Conservation (phyloP, 176 grass and related monocot species). For the Miscanthus lutarioriparius region DNA sequence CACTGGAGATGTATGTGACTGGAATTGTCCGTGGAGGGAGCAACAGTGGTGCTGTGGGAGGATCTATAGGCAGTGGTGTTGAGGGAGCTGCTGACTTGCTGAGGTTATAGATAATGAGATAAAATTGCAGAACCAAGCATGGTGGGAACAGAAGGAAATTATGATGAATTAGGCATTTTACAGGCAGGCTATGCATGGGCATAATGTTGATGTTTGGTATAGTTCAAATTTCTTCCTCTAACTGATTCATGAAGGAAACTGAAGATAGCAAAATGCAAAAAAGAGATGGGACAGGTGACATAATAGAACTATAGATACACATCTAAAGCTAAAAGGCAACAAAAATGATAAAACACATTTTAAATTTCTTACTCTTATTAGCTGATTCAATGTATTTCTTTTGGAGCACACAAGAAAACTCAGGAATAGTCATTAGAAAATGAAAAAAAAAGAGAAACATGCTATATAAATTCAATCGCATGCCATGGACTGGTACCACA, state of each 20-base stretch:
- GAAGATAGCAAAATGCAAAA: not conserved
- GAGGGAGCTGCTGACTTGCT: too few relatives aligned
- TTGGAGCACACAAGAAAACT: too few relatives aligned
- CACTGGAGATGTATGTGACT: not conserved
- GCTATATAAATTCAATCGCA: too few relatives aligned
- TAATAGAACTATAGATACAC: not conserved
- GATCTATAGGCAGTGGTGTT: not conserved
- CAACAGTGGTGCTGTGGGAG: not conserved
- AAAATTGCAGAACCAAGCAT: too few relatives aligned
- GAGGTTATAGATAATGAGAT: too few relatives aligned
- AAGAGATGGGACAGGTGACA: not conserved
- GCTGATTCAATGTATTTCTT: too few relatives aligned
- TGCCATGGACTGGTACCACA: too few relatives aligned
- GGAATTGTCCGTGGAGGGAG: not conserved
- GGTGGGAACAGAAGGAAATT: not conserved
- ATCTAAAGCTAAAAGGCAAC: not conserved
- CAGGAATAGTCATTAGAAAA: not conserved
- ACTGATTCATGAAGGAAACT: not conserved
- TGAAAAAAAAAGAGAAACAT: too few relatives aligned
- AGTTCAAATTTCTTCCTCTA: not conserved
- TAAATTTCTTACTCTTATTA: too few relatives aligned
- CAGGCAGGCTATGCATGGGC: not conserved
- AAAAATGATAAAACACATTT: not conserved
- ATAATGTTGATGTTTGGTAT: not conserved
- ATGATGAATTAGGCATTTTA: not conserved